Conservation (phyloP, 177 flowering plant genomes). For the Telopea speciosissima region DNA sequence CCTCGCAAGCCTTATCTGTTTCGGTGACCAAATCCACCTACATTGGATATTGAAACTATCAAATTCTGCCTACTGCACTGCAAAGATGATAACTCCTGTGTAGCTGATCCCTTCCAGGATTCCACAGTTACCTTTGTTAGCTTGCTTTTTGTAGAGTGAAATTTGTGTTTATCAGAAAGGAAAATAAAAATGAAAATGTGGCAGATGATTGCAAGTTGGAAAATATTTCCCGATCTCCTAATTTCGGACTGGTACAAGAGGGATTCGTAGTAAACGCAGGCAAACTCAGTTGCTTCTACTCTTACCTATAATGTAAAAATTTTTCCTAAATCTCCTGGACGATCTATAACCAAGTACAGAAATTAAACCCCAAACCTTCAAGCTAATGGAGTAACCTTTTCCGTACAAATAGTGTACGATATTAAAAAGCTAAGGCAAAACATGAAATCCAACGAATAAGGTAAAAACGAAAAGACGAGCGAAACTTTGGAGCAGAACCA, state of each 20-base stretch:
- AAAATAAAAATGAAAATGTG: not conserved
- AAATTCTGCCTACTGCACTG: not conserved
- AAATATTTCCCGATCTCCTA: too few relatives aligned
- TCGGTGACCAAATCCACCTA: slow-evolving; percentile 99
- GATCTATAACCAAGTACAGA: not conserved
- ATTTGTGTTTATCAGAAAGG: too few relatives aligned
- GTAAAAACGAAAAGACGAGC: not conserved
- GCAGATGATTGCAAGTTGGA: not conserved
- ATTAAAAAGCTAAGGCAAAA: not conserved
- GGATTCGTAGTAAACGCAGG: too few relatives aligned
- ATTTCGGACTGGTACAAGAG: too few relatives aligned
- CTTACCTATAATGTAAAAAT: too few relatives aligned
- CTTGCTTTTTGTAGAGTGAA: too few relatives aligned
- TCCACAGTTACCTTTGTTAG: too few relatives aligned
- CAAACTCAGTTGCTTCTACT: too few relatives aligned
- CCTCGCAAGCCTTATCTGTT: slow-evolving; percentile 96
- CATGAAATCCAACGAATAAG: too few relatives aligned
- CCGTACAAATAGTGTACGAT: not conserved
- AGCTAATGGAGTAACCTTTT: not conserved
- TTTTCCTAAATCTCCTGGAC: not conserved
- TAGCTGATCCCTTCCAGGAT: too few relatives aligned
- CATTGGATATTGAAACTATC: slow-evolving; percentile 1
- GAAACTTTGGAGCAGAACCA: not conserved
- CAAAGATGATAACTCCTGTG: too few relatives aligned
- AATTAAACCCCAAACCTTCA: not conserved